A percentile compares a stretch with the other conserved stretches of the same genome.
Conservation (phyloP, 2,329 filamentous ascomycete genomes). For the Arthrobotrys sinensis region DNA sequence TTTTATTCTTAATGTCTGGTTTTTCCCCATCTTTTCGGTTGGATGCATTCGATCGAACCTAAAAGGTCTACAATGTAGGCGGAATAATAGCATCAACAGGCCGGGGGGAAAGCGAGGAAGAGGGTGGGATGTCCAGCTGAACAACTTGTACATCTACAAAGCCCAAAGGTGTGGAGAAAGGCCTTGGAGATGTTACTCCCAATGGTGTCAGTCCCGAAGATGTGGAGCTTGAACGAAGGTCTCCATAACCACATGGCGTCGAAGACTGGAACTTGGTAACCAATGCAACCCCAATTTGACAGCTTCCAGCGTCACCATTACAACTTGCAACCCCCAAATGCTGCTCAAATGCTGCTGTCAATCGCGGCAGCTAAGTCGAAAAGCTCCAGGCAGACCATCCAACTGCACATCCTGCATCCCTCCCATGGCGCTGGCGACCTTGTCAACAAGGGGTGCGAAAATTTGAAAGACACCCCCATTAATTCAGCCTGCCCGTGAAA, state of each 20-base stretch:
- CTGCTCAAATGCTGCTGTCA: constrained; percentile 19
- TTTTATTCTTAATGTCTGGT: background rate
- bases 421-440: constrained; percentile 58
- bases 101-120: constrained; percentile 10
- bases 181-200: constrained; percentile 16
- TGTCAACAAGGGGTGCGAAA: constrained; percentile 51
- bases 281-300: constrained; percentile 53
- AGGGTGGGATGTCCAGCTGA: constrained; percentile 14
- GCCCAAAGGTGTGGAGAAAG: constrained; percentile 22
- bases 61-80: constrained; percentile 28
- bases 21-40: constrained; percentile 23
- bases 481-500: constrained; percentile 26
- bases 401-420: constrained; percentile 28
- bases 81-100: constrained; percentile 30
- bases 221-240: constrained; percentile 50
- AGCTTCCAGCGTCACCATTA: constrained; percentile 33
- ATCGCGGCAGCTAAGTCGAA: constrained; percentile 20
- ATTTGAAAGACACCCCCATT: constrained; percentile 31
- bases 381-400: constrained; percentile 46
- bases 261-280: constrained; percentile 49
- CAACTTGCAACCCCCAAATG: constrained; percentile 21
- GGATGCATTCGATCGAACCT: constrained; percentile 7
- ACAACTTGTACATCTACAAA: constrained; percentile 21
- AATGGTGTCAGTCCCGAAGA: constrained; percentile 43
- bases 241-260: constrained; percentile 48